These are phyloP conservation scores for Beauveria medogensis DNA, from an alignment of 2,329 filamentous ascomycete genomes.

Conservation along the genomic window DNA sequence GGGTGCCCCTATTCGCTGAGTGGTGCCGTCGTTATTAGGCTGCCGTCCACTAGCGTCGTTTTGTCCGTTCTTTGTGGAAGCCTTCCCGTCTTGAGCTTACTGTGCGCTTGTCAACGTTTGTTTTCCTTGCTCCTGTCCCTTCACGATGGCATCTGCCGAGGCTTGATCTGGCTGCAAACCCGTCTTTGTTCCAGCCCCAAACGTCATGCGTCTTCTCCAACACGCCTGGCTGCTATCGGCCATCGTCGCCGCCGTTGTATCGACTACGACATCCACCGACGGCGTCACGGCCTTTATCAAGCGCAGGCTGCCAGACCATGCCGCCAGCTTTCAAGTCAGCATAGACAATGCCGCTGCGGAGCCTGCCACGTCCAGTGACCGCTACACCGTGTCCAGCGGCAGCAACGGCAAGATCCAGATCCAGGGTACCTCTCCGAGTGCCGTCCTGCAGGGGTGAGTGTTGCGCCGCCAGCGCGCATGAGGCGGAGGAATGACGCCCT, in stretches of 20 bases:
- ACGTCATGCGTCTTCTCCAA: neutral
- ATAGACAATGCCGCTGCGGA: neutral
- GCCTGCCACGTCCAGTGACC: constrained; percentile 7
- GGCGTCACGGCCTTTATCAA: constrained; percentile 14
- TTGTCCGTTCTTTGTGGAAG: neutral
- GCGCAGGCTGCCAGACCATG: constrained; percentile 15
- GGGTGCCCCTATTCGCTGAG: neutral
- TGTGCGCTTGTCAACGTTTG: neutral
- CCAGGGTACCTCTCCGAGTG: constrained; percentile 14
- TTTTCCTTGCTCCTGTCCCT: neutral
- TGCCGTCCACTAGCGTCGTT: neutral
- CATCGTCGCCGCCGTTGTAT: neutral
- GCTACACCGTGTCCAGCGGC: constrained; percentile 13
- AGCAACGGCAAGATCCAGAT: constrained; percentile 15
- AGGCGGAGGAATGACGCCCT: neutral
- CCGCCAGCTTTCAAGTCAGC: constrained; percentile 12
- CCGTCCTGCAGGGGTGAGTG: constrained; percentile 13
- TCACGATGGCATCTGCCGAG: neutral
- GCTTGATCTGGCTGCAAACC: neutral
- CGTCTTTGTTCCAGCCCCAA: neutral
- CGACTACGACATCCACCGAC: neutral
- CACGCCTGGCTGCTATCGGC: neutral
- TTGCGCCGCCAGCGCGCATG: neutral
- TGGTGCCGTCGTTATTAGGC: neutral
- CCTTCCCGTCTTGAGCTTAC: neutral